Evolutionary conservation across 495 filamentous ascomycete species (phyloP), one percentile per base, ranked within the genome.

Genomic region (Penicillium roqueforti): DNA sequence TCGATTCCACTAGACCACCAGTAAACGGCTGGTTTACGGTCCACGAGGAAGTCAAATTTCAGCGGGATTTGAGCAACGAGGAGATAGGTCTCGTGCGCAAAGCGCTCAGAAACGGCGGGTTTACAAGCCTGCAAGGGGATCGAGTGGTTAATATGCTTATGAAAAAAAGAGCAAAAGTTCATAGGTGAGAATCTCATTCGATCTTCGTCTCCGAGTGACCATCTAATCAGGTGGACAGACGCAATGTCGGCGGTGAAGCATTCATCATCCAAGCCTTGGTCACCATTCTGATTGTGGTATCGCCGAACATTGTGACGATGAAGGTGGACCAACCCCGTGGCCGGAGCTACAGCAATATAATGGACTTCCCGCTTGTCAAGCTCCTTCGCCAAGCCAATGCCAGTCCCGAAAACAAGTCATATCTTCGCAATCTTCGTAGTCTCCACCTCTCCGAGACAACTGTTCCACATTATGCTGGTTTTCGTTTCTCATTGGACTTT

Each of bases 231-330:
- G 14, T 16, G 16, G 3, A 51, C 38, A 51, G 38, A 32, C 9
- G 36, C 6, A 29, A 23, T 22, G 29, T 51, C 16, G 48, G 31
- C 20, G 26, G 25, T 6, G 43, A 32, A 3, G 55, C 55, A 34
- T 61, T 54, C 26, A 56, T 66, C 14, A 46, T 56, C 10, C 68
- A 68, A 44, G 63, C 65, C 6, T 18, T 70, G 9, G 53, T 61
- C 4, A 56, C 59, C 0, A 49, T 70, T 11, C 48, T 70, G 22
- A 54, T 66, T 41, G 56, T 59, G 6, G 57, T 68, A 10, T 70
- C 60, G 2, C 68, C 65, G 6, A 57, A 56, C 41, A 43, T 70
- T n/a, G 54, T 57, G 34, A 56, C 57, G 3, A 25, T 70, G 26
- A 31, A 42, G 9, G 52, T 62, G 42, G 48, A 54, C 22, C 32